Percentiles rank a stretch among this genome's conserved stretches.
Evolutionary conservation across 305 asterid species (phyloP).

Genomic region (Solanum chacoense): DNA sequence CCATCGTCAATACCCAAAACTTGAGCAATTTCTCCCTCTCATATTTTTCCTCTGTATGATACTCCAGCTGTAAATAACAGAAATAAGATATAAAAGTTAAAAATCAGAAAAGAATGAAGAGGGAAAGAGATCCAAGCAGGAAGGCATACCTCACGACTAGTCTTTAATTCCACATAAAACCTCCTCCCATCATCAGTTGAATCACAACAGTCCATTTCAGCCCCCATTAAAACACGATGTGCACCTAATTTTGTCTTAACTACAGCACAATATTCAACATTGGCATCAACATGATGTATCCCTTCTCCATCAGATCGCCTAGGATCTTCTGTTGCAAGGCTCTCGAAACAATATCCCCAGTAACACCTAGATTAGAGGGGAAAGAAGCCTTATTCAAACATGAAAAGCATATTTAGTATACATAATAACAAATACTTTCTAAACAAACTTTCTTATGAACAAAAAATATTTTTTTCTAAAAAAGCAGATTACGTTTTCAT

Average conservation of each 20-base stretch:
- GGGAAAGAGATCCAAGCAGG: slow-evolving; percentile 5
- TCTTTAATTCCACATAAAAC: slow-evolving; percentile 83
- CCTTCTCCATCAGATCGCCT: slow-evolving; percentile 75
- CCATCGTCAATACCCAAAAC: slow-evolving; percentile 56
- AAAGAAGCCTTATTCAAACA: background rate
- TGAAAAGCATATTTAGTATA: background rate
- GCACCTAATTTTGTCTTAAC: slow-evolving; percentile 94
- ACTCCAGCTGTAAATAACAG: slow-evolving; percentile 44
- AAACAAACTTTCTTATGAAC: background rate
- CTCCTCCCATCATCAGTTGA: slow-evolving; percentile 92
- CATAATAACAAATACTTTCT: background rate
- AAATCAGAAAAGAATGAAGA: background rate
- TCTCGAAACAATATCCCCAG: slow-evolving; percentile 93
- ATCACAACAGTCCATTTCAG: slow-evolving; percentile 99
- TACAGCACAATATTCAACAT: slow-evolving; percentile 82
- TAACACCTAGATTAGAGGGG: slow-evolving; percentile 45
- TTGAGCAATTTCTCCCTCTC: slow-evolving; percentile 95
- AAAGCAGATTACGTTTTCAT: background rate
- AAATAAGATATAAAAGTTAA: background rate
- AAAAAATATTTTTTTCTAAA: background rate
- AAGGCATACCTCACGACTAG: slow-evolving; percentile 80
- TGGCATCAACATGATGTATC: slow-evolving; percentile 82
- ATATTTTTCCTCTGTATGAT: slow-evolving; percentile 75
- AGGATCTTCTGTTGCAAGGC: slow-evolving; percentile 97
- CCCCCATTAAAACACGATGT: slow-evolving; percentile 93